Evolutionary conservation across 495 filamentous ascomycete genomes (phyloP).

Genomic region (Penicillium pulvis): DNA sequence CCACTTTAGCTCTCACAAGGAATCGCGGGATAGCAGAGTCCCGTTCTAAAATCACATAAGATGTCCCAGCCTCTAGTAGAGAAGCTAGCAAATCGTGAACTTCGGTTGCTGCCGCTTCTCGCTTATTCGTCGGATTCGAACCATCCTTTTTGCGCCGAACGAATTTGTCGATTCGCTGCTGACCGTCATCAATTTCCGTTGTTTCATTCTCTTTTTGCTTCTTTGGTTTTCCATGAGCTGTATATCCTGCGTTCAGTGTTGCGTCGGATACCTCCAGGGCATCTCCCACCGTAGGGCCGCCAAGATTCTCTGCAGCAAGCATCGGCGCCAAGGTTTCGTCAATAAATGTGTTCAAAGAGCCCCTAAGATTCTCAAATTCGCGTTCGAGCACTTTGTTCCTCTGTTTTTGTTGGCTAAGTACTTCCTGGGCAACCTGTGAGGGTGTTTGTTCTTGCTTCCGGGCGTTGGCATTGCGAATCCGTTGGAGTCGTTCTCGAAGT

Average conservation of each 20-base stretch:
- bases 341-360: constrained; percentile 70
- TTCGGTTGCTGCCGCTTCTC: constrained; percentile 64
- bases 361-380: constrained; percentile 58
- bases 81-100: constrained; percentile 66
- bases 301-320: constrained; percentile 84
- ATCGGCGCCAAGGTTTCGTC: constrained; percentile 71
- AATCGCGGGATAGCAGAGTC: constrained; percentile 85
- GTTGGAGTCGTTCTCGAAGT: constrained; percentile 61
- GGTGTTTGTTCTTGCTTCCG: constrained; percentile 59
- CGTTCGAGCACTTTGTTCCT: constrained; percentile 57
- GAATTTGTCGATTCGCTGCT: constrained; percentile 75
- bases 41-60: constrained; percentile 67
- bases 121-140: constrained; percentile 51
- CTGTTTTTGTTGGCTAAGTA: constrained; percentile 57
- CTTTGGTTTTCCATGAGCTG: constrained; percentile 67
- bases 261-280: constrained; percentile 62
- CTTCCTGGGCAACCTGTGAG: constrained; percentile 61
- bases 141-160: constrained; percentile 52
- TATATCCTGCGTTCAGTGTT: constrained; percentile 69
- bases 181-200: constrained; percentile 49
- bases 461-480: constrained; percentile 51
- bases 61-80: constrained; percentile 61
- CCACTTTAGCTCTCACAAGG: constrained; percentile 79
- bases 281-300: constrained; percentile 82
- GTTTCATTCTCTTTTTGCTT: constrained; percentile 54